phyloP scores from a whole-genome alignment of 352 stramenopile genomes.

The Blastocystis sp. region DNA sequence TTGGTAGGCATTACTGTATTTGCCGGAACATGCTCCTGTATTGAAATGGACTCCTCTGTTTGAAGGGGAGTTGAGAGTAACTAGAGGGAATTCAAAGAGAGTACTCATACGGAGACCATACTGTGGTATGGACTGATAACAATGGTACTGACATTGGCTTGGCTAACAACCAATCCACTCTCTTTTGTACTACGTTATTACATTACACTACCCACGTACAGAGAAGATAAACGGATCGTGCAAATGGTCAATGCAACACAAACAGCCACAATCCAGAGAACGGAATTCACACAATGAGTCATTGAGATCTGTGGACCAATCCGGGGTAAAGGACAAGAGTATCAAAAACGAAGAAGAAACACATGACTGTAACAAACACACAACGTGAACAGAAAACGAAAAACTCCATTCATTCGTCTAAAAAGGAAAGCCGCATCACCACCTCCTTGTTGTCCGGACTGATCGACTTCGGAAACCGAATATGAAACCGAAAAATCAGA shows the following conservation, averaged over 20 bases:
- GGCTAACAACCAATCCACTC: neutral
- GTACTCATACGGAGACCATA: too few species aligned
- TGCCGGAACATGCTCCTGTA: too few species aligned
- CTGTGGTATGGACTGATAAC: too few species aligned
- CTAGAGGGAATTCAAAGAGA: too few species aligned
- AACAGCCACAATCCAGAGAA: neutral
- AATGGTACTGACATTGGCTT: neutral
- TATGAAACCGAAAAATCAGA: slow-evolving; percentile 41
- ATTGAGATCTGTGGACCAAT: neutral
- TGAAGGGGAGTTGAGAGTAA: too few species aligned
- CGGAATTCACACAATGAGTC: neutral
- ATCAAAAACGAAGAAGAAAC: neutral
- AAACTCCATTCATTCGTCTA: slow-evolving; percentile 33
- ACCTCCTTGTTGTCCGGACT: slow-evolving; percentile 6
- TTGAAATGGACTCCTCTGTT: too few species aligned
- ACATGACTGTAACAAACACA: neutral
- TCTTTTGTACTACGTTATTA: neutral
- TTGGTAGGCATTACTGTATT: too few species aligned
- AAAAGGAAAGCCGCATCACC: slow-evolving; percentile 4
- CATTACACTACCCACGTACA: neutral
- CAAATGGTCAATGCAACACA: neutral
- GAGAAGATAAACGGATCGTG: neutral
- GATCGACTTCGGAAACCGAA: slow-evolving; percentile 40
- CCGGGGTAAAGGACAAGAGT: too few species aligned
- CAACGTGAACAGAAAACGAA: neutral